Evolutionary conservation across 169 alveolate genomes (phyloP), one percentile per base, ranked within the genome.

Genomic region (Plasmodium coatneyi): DNA sequence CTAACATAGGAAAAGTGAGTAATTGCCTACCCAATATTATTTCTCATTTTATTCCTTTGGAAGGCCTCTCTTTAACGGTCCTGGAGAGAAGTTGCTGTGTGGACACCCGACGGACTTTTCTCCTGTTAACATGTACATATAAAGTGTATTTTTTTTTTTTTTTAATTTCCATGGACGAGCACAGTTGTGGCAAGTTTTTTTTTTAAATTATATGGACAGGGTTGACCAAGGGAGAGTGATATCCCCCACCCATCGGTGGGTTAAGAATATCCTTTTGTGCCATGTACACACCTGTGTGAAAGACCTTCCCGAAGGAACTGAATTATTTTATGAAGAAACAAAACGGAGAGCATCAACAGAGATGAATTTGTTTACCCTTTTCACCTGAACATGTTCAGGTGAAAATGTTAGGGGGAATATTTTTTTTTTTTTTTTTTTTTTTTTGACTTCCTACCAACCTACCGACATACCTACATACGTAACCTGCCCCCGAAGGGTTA

Each of bases 141-240:
- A 12, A 79, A 41, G 16, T 39, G 46, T 79, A 41, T 79, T 79
- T 79, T 43, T 79, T 79, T 36, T 14, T 78, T n/a, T 78, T 30
- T 22, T 43, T 41, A 32, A 1, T 79, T 39, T 79, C 3, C 28
- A 36, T 54, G 39, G 16, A 28, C 30, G 39, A 19, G 5, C 76
- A 66, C 19, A 19, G n/a, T 25, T 25, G 76, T 66, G 14, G n/a
- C 39, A 19, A 25, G 0, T 66, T 60, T 60, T 60, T 60, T 60
- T 60, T 19, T 19, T 19, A 60, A 60, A 25, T 60, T 14, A 60
- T 60, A 6, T 60, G 36, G 14, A 60, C 74, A 60, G 14, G 2
- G 74, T 60, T 60, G 12, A 60, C 36, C 25, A 9, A 19, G 14
- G 3, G 74, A 19, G 14, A 60, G 14, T 60, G 34, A 0, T 19